phyloP scores from a whole-genome alignment of 1,284 basidiomycete genomes.

The Pholiota adiposa region DNA sequence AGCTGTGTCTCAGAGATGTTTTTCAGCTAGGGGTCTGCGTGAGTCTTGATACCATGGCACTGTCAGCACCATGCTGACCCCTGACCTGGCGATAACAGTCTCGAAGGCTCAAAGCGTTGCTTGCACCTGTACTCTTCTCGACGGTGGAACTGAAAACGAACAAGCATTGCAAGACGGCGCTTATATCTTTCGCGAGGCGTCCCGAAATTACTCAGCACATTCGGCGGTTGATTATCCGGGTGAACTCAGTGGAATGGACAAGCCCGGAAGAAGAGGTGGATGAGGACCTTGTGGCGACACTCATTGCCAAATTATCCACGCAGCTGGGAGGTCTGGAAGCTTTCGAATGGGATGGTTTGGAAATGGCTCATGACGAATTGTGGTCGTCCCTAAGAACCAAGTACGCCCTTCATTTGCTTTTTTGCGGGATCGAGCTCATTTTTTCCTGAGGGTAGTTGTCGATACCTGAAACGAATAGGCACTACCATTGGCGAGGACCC shows the following conservation, averaged over 20 bases:
- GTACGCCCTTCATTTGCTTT: conserved; percentile 33
- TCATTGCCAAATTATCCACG: conserved; percentile 39
- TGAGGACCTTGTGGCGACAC: conserved; percentile 35
- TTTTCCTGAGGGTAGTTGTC: conserved; percentile 34
- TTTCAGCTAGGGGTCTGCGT: conserved; percentile 53
- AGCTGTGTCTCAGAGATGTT: conserved; percentile 44
- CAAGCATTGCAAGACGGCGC: conserved; percentile 47
- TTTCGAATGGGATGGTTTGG: conserved; percentile 63
- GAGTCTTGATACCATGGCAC: conserved; percentile 27
- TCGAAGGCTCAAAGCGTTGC: conserved; percentile 40
- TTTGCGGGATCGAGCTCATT: background rate
- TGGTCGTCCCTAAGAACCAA: conserved; percentile 53
- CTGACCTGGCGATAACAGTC: conserved; percentile 24
- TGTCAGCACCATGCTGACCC: background rate
- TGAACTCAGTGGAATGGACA: conserved; percentile 42
- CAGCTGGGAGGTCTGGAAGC: conserved; percentile 48
- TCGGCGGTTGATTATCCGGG: conserved; percentile 47
- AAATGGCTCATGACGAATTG: conserved; percentile 54
- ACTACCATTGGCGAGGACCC: conserved; percentile 53
- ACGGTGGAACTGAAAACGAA: conserved; percentile 42
- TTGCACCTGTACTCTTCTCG: conserved; percentile 51
- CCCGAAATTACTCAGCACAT: conserved; percentile 55
- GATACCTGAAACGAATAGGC: conserved; percentile 49
- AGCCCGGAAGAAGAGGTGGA: conserved; percentile 34
- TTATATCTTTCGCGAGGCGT: conserved; percentile 45